Evolutionary conservation across 129 eudicot species (phyloP).

Genomic region (Artemisia annua): DNA sequence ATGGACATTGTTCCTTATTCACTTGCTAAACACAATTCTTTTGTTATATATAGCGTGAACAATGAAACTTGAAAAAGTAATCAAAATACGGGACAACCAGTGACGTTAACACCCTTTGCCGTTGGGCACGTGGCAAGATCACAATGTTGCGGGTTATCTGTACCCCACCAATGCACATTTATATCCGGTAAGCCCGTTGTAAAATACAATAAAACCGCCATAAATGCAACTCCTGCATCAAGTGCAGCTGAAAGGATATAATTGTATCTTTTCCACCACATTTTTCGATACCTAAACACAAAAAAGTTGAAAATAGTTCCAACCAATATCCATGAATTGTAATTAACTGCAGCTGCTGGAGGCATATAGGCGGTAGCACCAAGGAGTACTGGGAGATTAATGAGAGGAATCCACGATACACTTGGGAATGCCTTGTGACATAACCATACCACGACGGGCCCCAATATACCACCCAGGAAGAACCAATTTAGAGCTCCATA

Average conservation of each 20-base stretch:
- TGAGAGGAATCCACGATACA: constrained; percentile 61
- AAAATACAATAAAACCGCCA: constrained; percentile 73
- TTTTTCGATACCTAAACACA: constrained; percentile 59
- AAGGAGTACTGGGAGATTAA: constrained; percentile 77
- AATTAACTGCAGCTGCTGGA: constrained; percentile 74
- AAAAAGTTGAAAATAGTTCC: constrained; percentile 80
- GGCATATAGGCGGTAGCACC: constrained; percentile 86
- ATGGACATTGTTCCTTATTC: not conserved
- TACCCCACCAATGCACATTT: constrained; percentile 71
- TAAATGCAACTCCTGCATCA: constrained; percentile 88
- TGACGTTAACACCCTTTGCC: constrained; percentile 48
- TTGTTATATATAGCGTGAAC: not conserved
- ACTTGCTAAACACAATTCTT: not conserved
- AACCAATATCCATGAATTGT: constrained; percentile 64
- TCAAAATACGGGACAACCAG: constrained; percentile 64
- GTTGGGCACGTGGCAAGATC: constrained; percentile 71
- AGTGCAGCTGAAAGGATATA: constrained; percentile 83
- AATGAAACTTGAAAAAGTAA: not conserved
- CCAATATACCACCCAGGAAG: constrained; percentile 61
- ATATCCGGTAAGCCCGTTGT: constrained; percentile 40
- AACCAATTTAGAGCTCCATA: constrained; percentile 71
- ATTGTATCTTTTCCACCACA: constrained; percentile 90
- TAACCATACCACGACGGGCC: constrained; percentile 61
- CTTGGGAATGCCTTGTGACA: constrained; percentile 59
- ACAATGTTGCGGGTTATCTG: constrained; percentile 52